Conservation (phyloP, 805 yeast genomes). For the Kurtzmaniella cleridarum region DNA sequence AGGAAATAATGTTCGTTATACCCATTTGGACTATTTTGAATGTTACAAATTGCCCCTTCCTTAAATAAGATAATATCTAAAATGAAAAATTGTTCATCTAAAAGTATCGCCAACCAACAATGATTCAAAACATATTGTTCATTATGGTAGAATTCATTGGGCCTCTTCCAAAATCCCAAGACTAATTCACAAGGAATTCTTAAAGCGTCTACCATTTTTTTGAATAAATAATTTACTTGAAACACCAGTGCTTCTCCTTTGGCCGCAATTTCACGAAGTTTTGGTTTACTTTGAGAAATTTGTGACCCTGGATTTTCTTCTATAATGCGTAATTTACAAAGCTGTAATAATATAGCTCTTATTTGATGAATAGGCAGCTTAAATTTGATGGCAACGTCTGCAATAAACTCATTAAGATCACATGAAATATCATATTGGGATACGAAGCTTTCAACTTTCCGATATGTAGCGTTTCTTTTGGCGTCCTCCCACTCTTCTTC, state of each 20-base stretch:
- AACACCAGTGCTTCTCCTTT: slow-evolving; percentile 56
- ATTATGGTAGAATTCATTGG: slow-evolving; percentile 52
- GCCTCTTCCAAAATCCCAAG: slow-evolving; percentile 78
- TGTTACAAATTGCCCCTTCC: slow-evolving; percentile 27
- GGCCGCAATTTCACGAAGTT: slow-evolving; percentile 37
- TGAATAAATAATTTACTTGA: slow-evolving; percentile 74
- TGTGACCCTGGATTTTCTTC: slow-evolving; percentile 24
- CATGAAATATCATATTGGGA: slow-evolving; percentile 19
- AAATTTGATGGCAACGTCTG: slow-evolving; percentile 37
- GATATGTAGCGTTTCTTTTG: slow-evolving; percentile 8
- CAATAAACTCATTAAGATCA: slow-evolving; percentile 37
- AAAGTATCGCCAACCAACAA: slow-evolving; percentile 77
- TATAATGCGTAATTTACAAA: slow-evolving; percentile 55
- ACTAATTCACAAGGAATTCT: slow-evolving; percentile 73
- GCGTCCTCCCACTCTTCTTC: slow-evolving; percentile 10
- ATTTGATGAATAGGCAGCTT: slow-evolving; percentile 46
- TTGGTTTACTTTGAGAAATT: slow-evolving; percentile 35
- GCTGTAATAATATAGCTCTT: slow-evolving; percentile 58
- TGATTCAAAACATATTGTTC: slow-evolving; percentile 64
- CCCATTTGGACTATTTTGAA: slow-evolving; percentile 14
- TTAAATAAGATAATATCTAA: slow-evolving; percentile 52
- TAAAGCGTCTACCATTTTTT: slow-evolving; percentile 62
- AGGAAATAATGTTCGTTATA: slow-evolving; percentile 66
- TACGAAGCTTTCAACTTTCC: slow-evolving; percentile 29
- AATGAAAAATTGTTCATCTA: slow-evolving; percentile 75